These are phyloP conservation scores for Wickerhamiella sergipiensis DNA, from an alignment of 805 yeast genomes.

Conservation along the genomic window DNA sequence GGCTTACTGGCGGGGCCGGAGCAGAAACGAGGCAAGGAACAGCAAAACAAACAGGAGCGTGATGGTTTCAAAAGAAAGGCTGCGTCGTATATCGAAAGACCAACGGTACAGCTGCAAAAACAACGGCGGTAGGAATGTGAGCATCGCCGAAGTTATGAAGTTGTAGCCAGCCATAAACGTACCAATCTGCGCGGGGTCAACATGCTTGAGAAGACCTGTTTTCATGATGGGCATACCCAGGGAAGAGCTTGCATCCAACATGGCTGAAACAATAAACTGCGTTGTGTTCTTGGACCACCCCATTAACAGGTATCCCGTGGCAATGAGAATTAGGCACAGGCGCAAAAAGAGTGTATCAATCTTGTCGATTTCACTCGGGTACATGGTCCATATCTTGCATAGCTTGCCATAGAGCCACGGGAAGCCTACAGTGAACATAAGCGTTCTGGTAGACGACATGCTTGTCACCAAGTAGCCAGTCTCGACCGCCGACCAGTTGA, in stretches of 20 bases:
- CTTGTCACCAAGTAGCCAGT: constrained; percentile 22
- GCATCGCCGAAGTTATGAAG: constrained; percentile 7
- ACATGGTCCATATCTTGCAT: constrained; percentile 10
- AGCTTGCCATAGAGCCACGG: constrained; percentile 16
- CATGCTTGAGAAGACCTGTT: constrained; percentile 20
- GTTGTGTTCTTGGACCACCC: constrained; percentile 15
- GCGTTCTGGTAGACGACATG: constrained; percentile 17
- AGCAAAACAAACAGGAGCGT: constrained; percentile 7
- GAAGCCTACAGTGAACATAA: constrained; percentile 19
- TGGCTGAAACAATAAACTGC: constrained; percentile 16
- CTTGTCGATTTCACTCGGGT: constrained; percentile 12
- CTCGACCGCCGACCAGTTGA: constrained; percentile 24
- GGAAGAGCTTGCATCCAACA: constrained; percentile 20
- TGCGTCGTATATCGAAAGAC: constrained; percentile 12
- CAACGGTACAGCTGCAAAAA: constrained; percentile 15
- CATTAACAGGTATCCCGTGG: constrained; percentile 15
- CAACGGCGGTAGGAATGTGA: constrained; percentile 13
- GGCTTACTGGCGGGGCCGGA: constrained; percentile 3
- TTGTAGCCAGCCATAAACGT: constrained; percentile 21
- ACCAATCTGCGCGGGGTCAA: constrained; percentile 19
- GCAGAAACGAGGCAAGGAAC: constrained; percentile 7
- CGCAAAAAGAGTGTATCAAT: constrained; percentile 16
- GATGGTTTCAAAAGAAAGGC: constrained; percentile 13
- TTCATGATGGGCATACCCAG: constrained; percentile 20
- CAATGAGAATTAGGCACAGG: constrained; percentile 15